Evolutionary conservation across 73 alveolate species (phyloP), one percentile per base, ranked within the genome.

Genomic region (Stentor roeselii): DNA sequence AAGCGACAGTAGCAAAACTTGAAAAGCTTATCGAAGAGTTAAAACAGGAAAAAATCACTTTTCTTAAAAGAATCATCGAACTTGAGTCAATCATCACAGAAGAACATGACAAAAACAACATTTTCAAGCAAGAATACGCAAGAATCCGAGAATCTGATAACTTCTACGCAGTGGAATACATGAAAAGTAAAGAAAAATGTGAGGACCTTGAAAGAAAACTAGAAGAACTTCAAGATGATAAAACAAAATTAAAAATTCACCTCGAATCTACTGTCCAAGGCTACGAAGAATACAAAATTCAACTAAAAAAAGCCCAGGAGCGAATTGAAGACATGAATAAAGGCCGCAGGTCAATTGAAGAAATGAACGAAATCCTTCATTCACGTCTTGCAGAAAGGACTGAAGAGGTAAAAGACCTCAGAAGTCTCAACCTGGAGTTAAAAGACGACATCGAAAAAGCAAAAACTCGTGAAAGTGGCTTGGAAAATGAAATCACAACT

Each of bases 261-360:
- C 80, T 67, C 1, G 80, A 67, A 67, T 27, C 42, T 34, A 32
- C 2, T 30, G 34, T 32, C n/a, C 41, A 67, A 67, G 37, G n/a
- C 2, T 21, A 21, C 34, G 80, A 67, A 67, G 80, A 67, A 67
- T 67, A 67, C 34, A 67, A 67, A 67, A 67, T 67, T 11, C 80
- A 67, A 2, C 42, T 67, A 67, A 67, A 67, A 67, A 67, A 32
- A 67, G 80, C 80, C 0, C 80, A 67, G 34, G 80, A 67, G 34
- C n/a, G 80, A 30, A 67, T 67, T 27, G 80, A 67, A 67, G 80
- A 67, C 21, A 67, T 67, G 80, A 67, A 67, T 2, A 21, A 32
- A 67, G 80, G 80, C 27, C n/a, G 80, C 1, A n/a, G 80, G 14
- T 14, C 34, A 21, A 32, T 67, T 11, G 80, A 67, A 67, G 80